phyloP scores from a whole-genome alignment of 2,329 filamentous ascomycete species.

The Diaporthe capsici region DNA sequence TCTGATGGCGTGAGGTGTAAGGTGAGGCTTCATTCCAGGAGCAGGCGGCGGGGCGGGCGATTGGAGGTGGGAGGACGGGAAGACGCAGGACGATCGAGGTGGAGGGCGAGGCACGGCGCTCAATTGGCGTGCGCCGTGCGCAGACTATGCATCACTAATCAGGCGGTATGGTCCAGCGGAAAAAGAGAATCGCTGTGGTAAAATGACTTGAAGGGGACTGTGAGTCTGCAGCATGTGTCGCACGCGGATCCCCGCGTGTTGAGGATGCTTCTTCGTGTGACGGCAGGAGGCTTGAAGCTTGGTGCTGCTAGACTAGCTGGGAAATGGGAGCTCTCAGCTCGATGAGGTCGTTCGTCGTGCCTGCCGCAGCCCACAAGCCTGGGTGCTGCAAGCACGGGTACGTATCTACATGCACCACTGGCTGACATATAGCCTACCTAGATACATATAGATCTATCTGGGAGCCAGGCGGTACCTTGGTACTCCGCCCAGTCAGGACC shows the following conservation, averaged over 20 bases:
- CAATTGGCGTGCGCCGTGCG: slow-evolving; percentile 14
- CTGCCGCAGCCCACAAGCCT: slow-evolving; percentile 10
- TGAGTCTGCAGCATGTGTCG: not conserved
- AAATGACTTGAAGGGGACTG: not conserved
- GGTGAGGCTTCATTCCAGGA: slow-evolving; percentile 24
- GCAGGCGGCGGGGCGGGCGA: not conserved
- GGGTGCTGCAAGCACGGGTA: not conserved
- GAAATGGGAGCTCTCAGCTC: not conserved
- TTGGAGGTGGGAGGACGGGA: not conserved
- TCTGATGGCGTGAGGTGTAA: not conserved
- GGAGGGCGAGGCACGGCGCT: slow-evolving; percentile 22
- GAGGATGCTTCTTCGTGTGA: slow-evolving; percentile 11
- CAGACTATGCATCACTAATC: not conserved
- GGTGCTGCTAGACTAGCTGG: not conserved
- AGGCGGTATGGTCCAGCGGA: not conserved
- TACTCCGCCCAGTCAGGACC: not conserved
- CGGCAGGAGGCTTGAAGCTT: not conserved
- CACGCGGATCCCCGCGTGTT: slow-evolving; percentile 14
- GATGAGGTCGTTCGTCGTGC: slow-evolving; percentile 7
- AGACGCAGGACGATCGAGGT: slow-evolving; percentile 11
- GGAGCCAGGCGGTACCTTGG: slow-evolving; percentile 5
- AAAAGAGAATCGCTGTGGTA: not conserved
- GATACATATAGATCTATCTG: slow-evolving; percentile 6
- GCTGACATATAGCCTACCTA: not conserved
- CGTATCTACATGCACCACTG: not conserved